Evolutionary conservation across 495 filamentous ascomycete species (phyloP), one percentile per base, ranked within the genome.

Genomic region (Patellaria atrata): DNA sequence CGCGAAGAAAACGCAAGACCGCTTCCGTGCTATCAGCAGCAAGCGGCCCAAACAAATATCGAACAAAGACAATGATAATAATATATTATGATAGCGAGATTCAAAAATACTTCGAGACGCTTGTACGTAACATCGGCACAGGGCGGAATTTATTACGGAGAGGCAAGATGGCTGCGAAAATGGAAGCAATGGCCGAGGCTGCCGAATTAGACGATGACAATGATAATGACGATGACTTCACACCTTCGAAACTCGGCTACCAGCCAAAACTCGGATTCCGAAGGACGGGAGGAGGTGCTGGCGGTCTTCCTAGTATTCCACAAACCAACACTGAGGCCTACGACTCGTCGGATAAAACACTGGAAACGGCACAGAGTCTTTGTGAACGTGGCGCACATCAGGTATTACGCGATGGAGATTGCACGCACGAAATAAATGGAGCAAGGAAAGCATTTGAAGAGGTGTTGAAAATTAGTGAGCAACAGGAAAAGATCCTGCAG

Each of bases 61-160:
- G 81, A 36, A 75, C 71, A 9, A 70, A 79, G 35, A 73, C 70
- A 40, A 84, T 83, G 69, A 73, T 91, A 36, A 75, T 87, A 18
- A 78, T 94, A 26, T 80, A 85, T 53, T 94, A 92, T 54, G 84
- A 94, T 52, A 79, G 79, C 45, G 73, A 81, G 37, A 77, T 84
- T 8, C 85, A 94, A 50, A 68, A 71, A 22, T 65, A 71, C 4
- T 81, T 94, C 38, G 84, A 92, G 51, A 63, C 71, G 30, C 59
- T 91, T 20, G 84, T 89, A 30, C 79, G 79, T 38, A 70, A 75
- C 37, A 78, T 94, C 28, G 79, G 77, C 27, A 65, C 70, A n/a
- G 74, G 78, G 24, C 65, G 85, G 42, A 91, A 89, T 57, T 67
- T 77, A 39, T 71, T 94, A 42, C 74, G 85, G 33, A 82, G 82